Evolutionary conservation across 2,329 filamentous ascomycete genomes (phyloP), one percentile per base, ranked within the genome.

Genomic region (Ophiosphaerella narmari): DNA sequence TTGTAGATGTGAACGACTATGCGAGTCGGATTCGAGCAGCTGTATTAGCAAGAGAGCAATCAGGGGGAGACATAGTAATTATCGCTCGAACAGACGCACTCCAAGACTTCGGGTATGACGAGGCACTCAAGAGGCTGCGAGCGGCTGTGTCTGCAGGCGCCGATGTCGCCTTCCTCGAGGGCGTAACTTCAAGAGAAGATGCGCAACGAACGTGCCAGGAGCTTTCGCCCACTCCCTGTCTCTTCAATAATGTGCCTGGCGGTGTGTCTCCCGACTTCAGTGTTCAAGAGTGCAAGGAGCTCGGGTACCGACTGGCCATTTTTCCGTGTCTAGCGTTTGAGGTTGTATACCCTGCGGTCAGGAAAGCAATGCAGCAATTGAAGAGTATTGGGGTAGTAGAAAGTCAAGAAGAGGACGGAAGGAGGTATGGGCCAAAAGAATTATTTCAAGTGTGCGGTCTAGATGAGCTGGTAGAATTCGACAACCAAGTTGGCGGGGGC

Each of bases 31-130:
- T 88, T 60, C 74, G 79, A 0, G 84, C 85, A 0, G 83, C 83
- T 0, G 74, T 71, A 11, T 71, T 76, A 7, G 80, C 83, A 1
- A 74, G 83, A 2, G 68, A 76, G 18, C 71, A 74, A 14, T 65
- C 80, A 26, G 74, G 75, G 9, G 77, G 77, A 13, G 84, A 87
- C 54, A 84, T 88, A 33, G 78, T 88, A 24, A 78, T 88, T 47
- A 87, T 88, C 48, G 85, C 84, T 1, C 77, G 85, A 9, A 87
- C 85, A 0, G 85, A 88, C 58, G 81, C 85, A 1, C 70, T 85
- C 3, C 82, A 84, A 52, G 72, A 75, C 0, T 73, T 78, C 5
- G 84, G 84, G 0, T 87, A 82, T 54, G 81, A 83, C 8, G 82
- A 81, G 57, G 80, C 82, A 2, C 66, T 86, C 7, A 57, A 59